Evolutionary conservation across 176 grass and related monocot genomes (phyloP).

Genomic region (Chrysopogon serrulatus): DNA sequence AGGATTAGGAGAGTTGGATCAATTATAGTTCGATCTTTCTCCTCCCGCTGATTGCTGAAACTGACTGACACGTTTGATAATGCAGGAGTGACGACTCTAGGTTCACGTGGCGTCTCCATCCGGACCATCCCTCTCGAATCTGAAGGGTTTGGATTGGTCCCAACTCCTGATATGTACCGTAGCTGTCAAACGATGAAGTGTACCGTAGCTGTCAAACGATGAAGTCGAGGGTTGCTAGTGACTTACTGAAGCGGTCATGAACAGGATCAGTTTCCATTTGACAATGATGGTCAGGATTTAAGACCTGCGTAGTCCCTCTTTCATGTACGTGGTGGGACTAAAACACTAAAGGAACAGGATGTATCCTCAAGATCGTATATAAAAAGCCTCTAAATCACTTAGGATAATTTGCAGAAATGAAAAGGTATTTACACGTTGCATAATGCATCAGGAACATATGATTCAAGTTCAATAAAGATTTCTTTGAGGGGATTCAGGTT

Average conservation of each 20-base stretch:
- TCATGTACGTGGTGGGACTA: background rate
- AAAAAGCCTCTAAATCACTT: background rate
- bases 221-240: background rate
- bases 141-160: background rate
- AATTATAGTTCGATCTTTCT: background rate
- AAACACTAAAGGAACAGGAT: background rate
- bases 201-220: background rate
- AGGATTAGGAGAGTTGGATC: background rate
- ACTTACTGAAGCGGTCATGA: background rate
- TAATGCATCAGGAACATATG: background rate
- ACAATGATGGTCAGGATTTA: background rate
- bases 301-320: background rate
- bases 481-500: background rate
- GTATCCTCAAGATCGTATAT: background rate
- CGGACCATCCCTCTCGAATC: background rate
- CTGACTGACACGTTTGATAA: background rate
- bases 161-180: no score
- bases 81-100: background rate
- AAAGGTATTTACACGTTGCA: background rate
- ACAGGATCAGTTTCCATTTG: background rate
- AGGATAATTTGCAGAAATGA: background rate
- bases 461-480: no score
- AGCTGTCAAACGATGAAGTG: no score
- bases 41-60: background rate
- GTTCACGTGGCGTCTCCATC: background rate